Conservation (phyloP, 2,329 filamentous ascomycete species). For the Calonectria multiphialidica region DNA sequence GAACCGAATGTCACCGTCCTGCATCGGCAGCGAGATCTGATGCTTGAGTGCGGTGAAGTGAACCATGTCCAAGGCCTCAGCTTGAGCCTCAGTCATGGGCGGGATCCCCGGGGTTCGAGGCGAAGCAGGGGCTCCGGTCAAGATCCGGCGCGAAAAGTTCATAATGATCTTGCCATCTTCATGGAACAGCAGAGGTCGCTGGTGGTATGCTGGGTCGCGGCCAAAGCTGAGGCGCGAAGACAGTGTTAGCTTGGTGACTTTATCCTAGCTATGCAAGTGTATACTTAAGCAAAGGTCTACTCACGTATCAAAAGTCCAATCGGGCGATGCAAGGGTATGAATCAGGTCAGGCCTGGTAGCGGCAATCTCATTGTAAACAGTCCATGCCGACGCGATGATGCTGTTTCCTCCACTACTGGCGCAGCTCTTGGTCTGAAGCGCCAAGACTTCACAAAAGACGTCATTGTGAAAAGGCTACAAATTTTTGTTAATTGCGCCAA, state of each 20-base stretch:
- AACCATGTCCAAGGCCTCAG: background rate
- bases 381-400: constrained; percentile 61
- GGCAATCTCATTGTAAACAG: constrained; percentile 73
- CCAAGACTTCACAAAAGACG: background rate
- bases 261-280: background rate
- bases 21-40: constrained; percentile 57
- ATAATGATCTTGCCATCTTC: constrained; percentile 16
- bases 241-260: background rate
- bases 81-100: background rate
- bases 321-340: constrained; percentile 61
- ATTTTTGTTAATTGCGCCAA: no score
- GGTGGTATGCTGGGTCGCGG: background rate
- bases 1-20: constrained; percentile 65
- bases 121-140: background rate
- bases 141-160: constrained; percentile 10
- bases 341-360: constrained; percentile 69
- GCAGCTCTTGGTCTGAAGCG: background rate
- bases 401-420: background rate
- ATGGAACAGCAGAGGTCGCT: constrained; percentile 8
- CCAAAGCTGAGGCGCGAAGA: background rate
- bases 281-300: constrained; percentile 17
- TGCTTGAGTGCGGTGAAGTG: constrained; percentile 52
- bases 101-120: background rate
- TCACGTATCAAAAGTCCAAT: constrained; percentile 59
- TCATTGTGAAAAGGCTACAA: background rate